These are phyloP conservation scores for Kazachstania sp. DNA, from an alignment of 1,139 yeast species.

Conservation along the genomic window DNA sequence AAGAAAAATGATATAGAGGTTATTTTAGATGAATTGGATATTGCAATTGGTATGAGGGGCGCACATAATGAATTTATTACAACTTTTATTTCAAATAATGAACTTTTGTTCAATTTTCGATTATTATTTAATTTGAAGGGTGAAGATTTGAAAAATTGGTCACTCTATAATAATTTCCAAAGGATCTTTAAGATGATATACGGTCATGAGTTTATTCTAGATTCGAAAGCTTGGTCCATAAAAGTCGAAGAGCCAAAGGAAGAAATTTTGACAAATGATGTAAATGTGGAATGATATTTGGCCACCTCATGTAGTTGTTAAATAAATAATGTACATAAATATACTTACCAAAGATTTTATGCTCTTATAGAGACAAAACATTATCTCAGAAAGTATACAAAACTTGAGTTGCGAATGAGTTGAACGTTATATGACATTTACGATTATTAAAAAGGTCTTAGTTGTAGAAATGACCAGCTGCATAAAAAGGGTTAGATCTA, in stretches of 20 bases:
- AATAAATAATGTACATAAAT: too few relatives aligned
- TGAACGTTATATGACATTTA: too few relatives aligned
- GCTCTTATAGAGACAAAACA: too few relatives aligned
- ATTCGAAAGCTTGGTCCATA: constrained; percentile 15
- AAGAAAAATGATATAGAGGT: constrained; percentile 20
- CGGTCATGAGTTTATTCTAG: constrained; percentile 14
- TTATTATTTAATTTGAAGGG: constrained; percentile 20
- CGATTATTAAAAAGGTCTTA: too few relatives aligned
- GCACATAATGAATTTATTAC: constrained; percentile 23
- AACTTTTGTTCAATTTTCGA: constrained; percentile 23
- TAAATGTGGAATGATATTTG: too few relatives aligned
- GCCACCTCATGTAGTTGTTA: too few relatives aligned
- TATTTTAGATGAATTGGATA: constrained; percentile 25
- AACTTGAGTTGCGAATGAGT: too few relatives aligned
- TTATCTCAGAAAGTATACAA: too few relatives aligned
- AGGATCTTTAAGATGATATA: constrained; percentile 15
- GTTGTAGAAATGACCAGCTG: too few relatives aligned
- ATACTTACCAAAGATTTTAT: too few relatives aligned
- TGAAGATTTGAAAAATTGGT: constrained; percentile 15
- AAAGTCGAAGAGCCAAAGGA: constrained; percentile 2
- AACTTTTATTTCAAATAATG: constrained; percentile 22
- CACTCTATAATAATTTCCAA: constrained; percentile 19
- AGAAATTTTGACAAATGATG: too few relatives aligned
- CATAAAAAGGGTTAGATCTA: too few relatives aligned
- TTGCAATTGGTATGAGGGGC: constrained; percentile 20